Conservation (phyloP, 495 filamentous ascomycete genomes). For the Trichocladium antarcticum region DNA sequence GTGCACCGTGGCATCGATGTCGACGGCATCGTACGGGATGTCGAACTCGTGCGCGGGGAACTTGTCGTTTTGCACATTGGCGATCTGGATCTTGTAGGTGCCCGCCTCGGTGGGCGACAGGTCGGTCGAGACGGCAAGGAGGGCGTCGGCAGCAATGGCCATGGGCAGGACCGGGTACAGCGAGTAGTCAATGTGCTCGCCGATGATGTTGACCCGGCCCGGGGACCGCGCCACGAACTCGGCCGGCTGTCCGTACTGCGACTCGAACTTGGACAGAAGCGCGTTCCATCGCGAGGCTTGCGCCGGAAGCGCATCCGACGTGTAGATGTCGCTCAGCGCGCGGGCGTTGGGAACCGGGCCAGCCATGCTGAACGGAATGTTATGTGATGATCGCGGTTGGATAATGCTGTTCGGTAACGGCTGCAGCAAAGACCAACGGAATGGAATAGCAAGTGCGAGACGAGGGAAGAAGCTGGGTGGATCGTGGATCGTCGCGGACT, state of each 20-base stretch:
- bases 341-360: constrained; percentile 47
- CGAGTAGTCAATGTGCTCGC: constrained; percentile 98
- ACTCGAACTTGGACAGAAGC: constrained; percentile 60
- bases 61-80: constrained; percentile 66
- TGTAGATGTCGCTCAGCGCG: constrained; percentile 58
- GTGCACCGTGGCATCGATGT: constrained; percentile 71
- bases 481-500: too few relatives aligned
- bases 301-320: constrained; percentile 43
- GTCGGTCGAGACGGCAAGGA: constrained; percentile 69
- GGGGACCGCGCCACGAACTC: constrained; percentile 84
- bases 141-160: constrained; percentile 80
- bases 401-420: too few relatives aligned
- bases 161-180: constrained; percentile 93
- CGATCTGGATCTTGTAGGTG: constrained; percentile 44
- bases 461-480: too few relatives aligned
- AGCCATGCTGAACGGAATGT: constrained; percentile 35
- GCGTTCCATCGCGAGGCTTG: constrained; percentile 59
- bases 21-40: constrained; percentile 53
- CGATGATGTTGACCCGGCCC: constrained; percentile 94
- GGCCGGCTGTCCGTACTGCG: constrained; percentile 56
- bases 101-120: constrained; percentile 27
- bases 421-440: too few relatives aligned
- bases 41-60: constrained; percentile 69
- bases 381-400: not conserved
- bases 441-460: too few relatives aligned